Evolutionary conservation across 345 rosid species (phyloP).

Genomic region (Gossypioides kirkii): DNA sequence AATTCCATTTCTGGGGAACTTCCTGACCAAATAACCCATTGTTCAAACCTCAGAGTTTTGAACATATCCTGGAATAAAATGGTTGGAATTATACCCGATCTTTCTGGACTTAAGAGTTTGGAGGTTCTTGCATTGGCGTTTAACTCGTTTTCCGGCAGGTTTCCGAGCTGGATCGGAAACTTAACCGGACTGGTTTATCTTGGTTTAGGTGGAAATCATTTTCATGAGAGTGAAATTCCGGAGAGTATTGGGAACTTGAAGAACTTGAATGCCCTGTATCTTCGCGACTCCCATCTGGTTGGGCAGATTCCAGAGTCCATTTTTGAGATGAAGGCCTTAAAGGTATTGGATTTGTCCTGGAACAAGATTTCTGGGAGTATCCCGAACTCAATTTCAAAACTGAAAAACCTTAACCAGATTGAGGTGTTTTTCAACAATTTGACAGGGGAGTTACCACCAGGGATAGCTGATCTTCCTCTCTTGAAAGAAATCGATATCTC

Average conservation of each 20-base stretch:
- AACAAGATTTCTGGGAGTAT: conserved; percentile 54
- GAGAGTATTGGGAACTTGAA: conserved; percentile 54
- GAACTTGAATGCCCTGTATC: conserved; percentile 51
- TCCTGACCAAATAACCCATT: conserved; percentile 44
- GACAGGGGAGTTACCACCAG: conserved; percentile 59
- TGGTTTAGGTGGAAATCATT: conserved; percentile 45
- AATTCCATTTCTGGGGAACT: conserved; percentile 51
- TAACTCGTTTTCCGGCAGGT: conserved; percentile 50
- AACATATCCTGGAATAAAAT: conserved; percentile 50
- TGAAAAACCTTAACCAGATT: conserved; percentile 48
- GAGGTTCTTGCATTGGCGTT: conserved; percentile 45
- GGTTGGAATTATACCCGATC: conserved; percentile 56
- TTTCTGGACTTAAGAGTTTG: conserved; percentile 45
- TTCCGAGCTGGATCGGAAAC: conserved; percentile 69
- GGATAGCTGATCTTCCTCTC: conserved; percentile 44
- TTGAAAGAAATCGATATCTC: conserved; percentile 68
- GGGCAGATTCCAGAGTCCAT: conserved; percentile 65
- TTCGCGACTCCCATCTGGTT: conserved; percentile 33
- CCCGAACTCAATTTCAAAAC: conserved; percentile 49
- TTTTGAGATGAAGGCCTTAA: conserved; percentile 35
- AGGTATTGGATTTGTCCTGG: conserved; percentile 48
- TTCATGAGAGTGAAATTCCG: conserved; percentile 48
- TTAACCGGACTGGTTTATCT: conserved; percentile 41
- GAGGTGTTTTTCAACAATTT: conserved; percentile 53
- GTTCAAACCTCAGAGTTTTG: conserved; percentile 48